phyloP scores from a whole-genome alignment of 345 rosid genomes.

The Bruguiera sexangula region DNA sequence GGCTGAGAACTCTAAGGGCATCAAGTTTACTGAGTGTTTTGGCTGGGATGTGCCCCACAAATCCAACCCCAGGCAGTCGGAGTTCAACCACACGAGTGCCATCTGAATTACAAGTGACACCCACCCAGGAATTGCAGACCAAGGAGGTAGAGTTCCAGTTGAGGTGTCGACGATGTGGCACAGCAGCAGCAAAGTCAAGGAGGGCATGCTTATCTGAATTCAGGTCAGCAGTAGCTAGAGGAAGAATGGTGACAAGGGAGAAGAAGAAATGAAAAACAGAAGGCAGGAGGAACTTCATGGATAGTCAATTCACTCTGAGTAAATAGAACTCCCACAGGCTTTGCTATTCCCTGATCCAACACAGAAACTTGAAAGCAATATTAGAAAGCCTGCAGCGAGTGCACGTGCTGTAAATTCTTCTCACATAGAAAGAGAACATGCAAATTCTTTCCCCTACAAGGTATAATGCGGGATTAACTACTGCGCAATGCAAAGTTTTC shows the following conservation, averaged over 20 bases:
- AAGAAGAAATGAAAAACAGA: slow-evolving; percentile 30
- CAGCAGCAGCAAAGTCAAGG: slow-evolving; percentile 50
- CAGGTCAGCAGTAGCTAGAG: slow-evolving; percentile 48
- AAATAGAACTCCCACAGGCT: slow-evolving; percentile 25
- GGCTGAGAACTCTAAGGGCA: slow-evolving; percentile 29
- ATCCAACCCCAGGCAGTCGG: slow-evolving; percentile 33
- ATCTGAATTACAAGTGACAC: slow-evolving; percentile 24
- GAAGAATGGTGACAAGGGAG: slow-evolving; percentile 23
- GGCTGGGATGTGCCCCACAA: slow-evolving; percentile 28
- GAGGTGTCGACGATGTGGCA: slow-evolving; percentile 54
- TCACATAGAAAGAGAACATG: background rate
- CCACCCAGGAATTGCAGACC: slow-evolving; percentile 53
- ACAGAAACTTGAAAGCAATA: slow-evolving; percentile 16
- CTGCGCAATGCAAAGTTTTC: background rate
- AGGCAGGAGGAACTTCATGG: slow-evolving; percentile 36
- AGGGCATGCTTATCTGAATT: slow-evolving; percentile 68
- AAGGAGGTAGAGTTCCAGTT: slow-evolving; percentile 57
- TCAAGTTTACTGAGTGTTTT: slow-evolving; percentile 31
- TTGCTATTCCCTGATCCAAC: slow-evolving; percentile 38
- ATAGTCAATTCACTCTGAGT: slow-evolving; percentile 17
- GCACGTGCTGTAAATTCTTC: background rate
- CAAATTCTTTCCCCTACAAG: background rate
- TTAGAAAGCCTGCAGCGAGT: slow-evolving; percentile 12
- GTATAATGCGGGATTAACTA: background rate
- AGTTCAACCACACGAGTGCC: slow-evolving; percentile 24